Evolutionary conservation across 305 asterid species (phyloP).

Genomic region (Solanum hybrid): DNA sequence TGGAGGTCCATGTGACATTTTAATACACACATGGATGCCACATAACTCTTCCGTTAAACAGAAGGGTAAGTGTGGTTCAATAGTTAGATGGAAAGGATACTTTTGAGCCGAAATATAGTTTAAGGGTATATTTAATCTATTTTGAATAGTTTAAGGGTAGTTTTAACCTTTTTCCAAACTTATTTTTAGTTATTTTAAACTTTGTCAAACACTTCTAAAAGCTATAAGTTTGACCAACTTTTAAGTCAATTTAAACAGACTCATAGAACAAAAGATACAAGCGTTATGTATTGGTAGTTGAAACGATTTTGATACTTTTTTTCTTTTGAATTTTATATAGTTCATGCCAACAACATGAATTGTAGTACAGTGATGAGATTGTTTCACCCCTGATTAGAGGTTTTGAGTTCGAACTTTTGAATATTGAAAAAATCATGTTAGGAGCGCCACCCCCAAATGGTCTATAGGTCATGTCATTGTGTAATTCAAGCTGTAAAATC

Average conservation of each 20-base stretch:
- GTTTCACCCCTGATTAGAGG: not conserved
- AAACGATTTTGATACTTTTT: not conserved
- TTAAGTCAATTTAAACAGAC: not conserved
- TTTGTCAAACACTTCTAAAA: not conserved
- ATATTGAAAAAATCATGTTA: no score
- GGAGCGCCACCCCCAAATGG: not conserved
- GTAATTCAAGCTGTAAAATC: not conserved
- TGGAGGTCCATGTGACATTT: no score
- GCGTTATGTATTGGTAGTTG: not conserved
- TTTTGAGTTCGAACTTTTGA: no score
- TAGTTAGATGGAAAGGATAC: fast-evolving
- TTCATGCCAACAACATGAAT: not conserved
- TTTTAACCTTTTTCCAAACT: no score
- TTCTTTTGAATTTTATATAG: not conserved
- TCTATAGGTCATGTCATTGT: not conserved
- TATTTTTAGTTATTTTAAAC: no score
- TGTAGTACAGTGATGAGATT: not conserved
- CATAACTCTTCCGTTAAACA: no score
- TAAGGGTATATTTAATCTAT: no score
- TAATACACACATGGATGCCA: no score
- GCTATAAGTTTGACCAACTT: not conserved
- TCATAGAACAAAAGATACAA: not conserved
- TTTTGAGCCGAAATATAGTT: no score
- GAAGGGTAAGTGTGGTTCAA: no score
- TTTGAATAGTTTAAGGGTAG: no score